These are phyloP conservation scores for Eremochloa ophiuroides DNA, from an alignment of 176 grass and related monocot genomes.

Conservation along the genomic window DNA sequence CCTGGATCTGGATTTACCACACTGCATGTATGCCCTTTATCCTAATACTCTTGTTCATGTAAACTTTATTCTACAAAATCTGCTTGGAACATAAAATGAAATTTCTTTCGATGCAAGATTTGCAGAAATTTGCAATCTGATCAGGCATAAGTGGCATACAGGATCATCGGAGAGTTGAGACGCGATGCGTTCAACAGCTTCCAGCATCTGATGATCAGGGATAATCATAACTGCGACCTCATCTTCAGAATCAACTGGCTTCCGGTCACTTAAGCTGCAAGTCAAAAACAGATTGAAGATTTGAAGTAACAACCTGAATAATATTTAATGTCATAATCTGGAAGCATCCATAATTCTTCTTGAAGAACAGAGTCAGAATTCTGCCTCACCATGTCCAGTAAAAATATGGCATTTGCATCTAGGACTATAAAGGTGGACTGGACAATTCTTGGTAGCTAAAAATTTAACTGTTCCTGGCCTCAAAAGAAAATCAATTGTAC, in stretches of 20 bases:
- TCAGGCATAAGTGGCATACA: constrained; percentile 46
- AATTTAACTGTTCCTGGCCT: not conserved
- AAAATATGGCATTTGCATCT: not conserved
- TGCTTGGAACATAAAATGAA: not conserved
- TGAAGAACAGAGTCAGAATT: not conserved
- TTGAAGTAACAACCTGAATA: not conserved
- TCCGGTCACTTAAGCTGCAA: constrained; percentile 86
- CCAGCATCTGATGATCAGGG: constrained; percentile 96
- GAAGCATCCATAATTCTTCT: not conserved
- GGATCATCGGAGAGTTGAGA: constrained; percentile 76
- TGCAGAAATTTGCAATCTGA: not conserved
- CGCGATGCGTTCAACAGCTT: constrained; percentile 74
- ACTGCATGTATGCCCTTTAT: not conserved
- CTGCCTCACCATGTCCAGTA: not conserved
- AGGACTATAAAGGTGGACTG: not conserved
- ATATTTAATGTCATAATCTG: not conserved
- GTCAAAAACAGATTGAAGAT: not conserved
- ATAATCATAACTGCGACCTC: constrained; percentile 89
- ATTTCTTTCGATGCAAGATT: not conserved
- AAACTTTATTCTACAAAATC: constrained; percentile 6
- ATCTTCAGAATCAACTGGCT: constrained; percentile 78
- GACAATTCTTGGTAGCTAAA: not conserved
- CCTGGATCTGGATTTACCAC: not conserved
- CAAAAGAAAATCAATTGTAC: not conserved
- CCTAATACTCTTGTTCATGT: not conserved